Base-by-base conservation (phyloP, 2,329 filamentous ascomycete species). In the Dendryphion nanum region DNA sequence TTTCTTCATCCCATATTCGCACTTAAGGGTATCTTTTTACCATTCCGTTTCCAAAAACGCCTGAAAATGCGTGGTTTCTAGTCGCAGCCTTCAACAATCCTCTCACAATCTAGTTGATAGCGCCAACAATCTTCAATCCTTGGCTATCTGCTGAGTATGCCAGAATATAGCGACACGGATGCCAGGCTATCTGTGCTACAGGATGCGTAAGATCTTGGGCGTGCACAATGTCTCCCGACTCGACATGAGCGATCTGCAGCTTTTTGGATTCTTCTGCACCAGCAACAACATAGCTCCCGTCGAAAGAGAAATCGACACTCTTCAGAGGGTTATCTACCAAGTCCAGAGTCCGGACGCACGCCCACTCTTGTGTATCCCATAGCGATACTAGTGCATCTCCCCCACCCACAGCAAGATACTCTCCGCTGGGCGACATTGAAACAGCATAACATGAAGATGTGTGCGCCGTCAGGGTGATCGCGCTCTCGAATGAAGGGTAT, bases 361-460 rank as follows among this genome's bases (percentile, higher is more conserved):
- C 79, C 84, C 85, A 89, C 49, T 86, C 82, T 28, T 76, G 75
- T 3, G 86, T 89, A 54, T 90, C 85, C 83, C 86, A 91, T 3
- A 91, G 70, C 4, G 83, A 76, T 48, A 90, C 84, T 35, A 88
- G 77, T 1, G 83, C 85, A 55, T 91, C 86, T 7, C 82, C 81
- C 7, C 85, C 85, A 19, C 86, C 86, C 0, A 85, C 85, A 0
- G 86, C 86, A 30, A 91, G 71, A 56, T 82, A 85, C 29, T 81
- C 75, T 28, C 82, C 86, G 30, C 78, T 81, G 1, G 86, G 85
- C 46, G 86, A 85, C 53, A 89, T 69, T 45, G 83, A 82, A 10
- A 81, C 75, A 6, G 80, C 77, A 44, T 86, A 73, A 53, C 84
- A 88, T 4, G 83, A 79, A 4, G 83, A 85, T 3, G 85, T 88